Evolutionary conservation across 139 green algal genomes (phyloP).

Genomic region (Chlorella sp.): DNA sequence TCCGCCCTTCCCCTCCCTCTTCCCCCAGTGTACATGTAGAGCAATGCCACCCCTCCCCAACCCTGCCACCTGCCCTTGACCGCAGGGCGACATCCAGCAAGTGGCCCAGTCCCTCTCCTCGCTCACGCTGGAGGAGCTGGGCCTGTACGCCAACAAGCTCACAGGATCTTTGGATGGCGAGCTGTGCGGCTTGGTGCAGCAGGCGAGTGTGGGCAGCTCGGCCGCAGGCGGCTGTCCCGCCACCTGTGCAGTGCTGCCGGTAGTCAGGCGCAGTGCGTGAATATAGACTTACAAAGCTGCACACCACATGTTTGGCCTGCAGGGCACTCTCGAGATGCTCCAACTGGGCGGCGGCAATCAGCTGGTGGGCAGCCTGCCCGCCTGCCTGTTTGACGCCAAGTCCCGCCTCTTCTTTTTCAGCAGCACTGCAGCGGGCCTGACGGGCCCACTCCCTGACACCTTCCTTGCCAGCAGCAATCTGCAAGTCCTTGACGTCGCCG

Average conservation of each 20-base stretch:
- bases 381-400: neutral
- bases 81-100: neutral
- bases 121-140: neutral
- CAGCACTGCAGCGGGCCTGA: neutral
- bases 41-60: no score
- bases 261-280: no score
- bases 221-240: no score
- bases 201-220: neutral
- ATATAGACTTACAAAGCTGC: no score
- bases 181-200: neutral
- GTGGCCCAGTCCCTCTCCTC: neutral
- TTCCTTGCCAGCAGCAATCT: neutral
- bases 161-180: neutral
- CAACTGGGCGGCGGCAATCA: slow-evolving; percentile 6
- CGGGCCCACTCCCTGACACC: neutral
- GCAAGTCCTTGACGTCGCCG: neutral
- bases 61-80: no score
- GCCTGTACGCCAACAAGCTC: neutral
- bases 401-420: neutral
- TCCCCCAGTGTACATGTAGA: no score
- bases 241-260: no score
- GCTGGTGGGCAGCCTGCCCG: neutral
- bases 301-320: neutral
- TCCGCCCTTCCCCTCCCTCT: no score
- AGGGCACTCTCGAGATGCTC: slow-evolving; percentile 9